Percentiles rank a stretch among this genome's conserved stretches.
phyloP scores from a whole-genome alignment of 768 basidiomycete genomes.

The Suillus fuscotomentosus region DNA sequence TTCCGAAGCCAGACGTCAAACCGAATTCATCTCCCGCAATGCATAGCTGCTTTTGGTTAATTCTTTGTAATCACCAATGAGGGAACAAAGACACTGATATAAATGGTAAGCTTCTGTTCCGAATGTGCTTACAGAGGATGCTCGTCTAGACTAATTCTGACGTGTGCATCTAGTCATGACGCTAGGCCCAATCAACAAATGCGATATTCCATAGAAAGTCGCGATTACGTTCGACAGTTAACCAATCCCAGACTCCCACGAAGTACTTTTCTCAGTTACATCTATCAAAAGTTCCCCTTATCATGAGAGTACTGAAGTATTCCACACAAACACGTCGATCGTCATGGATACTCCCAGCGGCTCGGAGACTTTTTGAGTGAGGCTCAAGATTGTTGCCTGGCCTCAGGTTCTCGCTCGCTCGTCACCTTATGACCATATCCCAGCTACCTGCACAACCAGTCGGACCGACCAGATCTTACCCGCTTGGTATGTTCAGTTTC shows the following conservation, averaged over 20 bases:
- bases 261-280: neutral
- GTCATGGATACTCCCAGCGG: neutral
- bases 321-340: neutral
- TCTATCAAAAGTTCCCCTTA: neutral
- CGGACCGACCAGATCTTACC: neutral
- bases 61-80: neutral
- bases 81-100: neutral
- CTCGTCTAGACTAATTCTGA: neutral
- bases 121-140: slow-evolving; percentile 2
- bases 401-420: neutral
- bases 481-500: neutral
- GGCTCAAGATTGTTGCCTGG: neutral
- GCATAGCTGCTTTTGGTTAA: neutral
- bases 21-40: neutral
- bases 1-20: neutral
- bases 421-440: neutral
- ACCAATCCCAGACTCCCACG: neutral
- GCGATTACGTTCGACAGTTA: neutral
- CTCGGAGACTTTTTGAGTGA: neutral
- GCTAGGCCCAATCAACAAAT: neutral
- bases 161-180: neutral
- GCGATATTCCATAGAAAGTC: neutral
- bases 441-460: neutral
- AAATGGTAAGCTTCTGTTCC: neutral
- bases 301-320: neutral